A percentile compares a stretch with the other conserved stretches of the same genome.
Evolutionary conservation across 2,329 filamentous ascomycete genomes (phyloP).

Genomic region (Sclerotinia glacialis): DNA sequence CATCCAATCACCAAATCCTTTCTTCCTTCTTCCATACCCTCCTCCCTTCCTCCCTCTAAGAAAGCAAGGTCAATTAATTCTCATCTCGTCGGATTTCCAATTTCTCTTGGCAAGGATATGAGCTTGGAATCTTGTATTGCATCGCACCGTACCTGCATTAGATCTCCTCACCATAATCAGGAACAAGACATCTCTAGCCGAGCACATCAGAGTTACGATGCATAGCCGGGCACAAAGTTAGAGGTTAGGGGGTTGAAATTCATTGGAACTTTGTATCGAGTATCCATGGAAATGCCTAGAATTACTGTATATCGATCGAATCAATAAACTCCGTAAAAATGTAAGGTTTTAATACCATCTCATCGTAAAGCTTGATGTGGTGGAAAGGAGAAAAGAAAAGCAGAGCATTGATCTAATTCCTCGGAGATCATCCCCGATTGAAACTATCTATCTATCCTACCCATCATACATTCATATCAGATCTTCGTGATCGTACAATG

Average conservation of each 20-base stretch:
- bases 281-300: no score
- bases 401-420: not conserved
- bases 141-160: not conserved
- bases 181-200: not conserved
- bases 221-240: not conserved
- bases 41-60: no score
- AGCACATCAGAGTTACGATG: not conserved
- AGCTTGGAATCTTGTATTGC: no score
- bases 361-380: not conserved
- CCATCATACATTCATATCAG: not conserved
- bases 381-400: not conserved
- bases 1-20: not conserved
- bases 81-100: not conserved
- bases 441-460: no score
- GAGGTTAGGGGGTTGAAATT: no score
- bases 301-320: no score
- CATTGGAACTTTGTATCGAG: no score
- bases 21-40: no score
- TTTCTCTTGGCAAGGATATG: not conserved
- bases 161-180: conserved; percentile 6
- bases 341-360: not conserved
- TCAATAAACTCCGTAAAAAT: no score
- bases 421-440: no score
- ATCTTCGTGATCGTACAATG: not conserved
- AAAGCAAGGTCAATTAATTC: not conserved